Evolutionary conservation across 257 asterid species (phyloP), one percentile per base, ranked within the genome.

Genomic region (Nicotiana obtusifolia): DNA sequence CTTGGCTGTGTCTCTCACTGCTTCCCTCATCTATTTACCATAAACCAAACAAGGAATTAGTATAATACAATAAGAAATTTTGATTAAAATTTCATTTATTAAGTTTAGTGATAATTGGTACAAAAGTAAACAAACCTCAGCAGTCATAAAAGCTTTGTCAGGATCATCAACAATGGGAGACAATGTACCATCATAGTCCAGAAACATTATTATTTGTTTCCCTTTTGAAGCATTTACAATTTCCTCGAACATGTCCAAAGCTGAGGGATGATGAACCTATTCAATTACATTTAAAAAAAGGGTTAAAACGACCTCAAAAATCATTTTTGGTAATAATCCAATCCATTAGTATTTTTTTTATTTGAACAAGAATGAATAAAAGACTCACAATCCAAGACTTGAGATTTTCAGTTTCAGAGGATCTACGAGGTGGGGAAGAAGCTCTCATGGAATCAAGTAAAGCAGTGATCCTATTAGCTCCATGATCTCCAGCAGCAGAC

Each of bases 91-190:
- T 3, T 17, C 19, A 3, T 52, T 13, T 5, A 57, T 33, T 41
- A 4, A 41, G 47, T 37, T 41, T 64, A 61, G 17, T 31, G 17
- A 22, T 6, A 69, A 16, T 16, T 31, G 64, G 22, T 4, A n/a
- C 30, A 30, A 73, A 13, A 14, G 73, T 17, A 24, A 20, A 65
- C 84, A 64, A 35, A 93, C 97, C 92, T 92, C 97, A 4, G 30
- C 61, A 22, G 97, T 88, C 84, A 93, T 91, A 86, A 90, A 91
- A 68, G 97, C 97, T 22, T 84, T 82, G 5, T 93, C 97, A 5
- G 97, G 97, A 69, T 93, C 93, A 30, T 87, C 91, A 5, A 93
- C 97, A 37, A 93, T 93, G 54, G 97, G 97, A 28, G 97, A 93
- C 31, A 93, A 89, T 10, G 97, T 93, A 24, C 97, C 97, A 73